A percentile compares a stretch with the other conserved stretches of the same genome.
These are phyloP conservation scores for Yamagishiella unicocca DNA, from an alignment of 139 green algal species.

Conservation along the genomic window DNA sequence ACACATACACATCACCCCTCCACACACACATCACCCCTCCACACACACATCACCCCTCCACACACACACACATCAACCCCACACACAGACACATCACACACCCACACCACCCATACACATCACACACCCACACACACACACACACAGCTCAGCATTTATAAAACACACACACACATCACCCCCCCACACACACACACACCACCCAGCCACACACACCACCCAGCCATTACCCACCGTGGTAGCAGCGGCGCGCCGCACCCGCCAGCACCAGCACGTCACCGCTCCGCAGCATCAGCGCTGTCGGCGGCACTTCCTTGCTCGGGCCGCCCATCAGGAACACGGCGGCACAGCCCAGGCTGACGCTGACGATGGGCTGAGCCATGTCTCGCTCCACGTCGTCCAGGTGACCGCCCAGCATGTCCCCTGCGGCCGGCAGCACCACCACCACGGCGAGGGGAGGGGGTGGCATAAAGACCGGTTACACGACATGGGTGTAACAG, in stretches of 20 bases:
- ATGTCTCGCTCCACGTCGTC: slow-evolving; percentile 91
- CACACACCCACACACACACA: slow-evolving; percentile 9
- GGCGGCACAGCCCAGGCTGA: slow-evolving; percentile 86
- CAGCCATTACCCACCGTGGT: slow-evolving; percentile 67
- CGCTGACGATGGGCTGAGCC: slow-evolving; percentile 84
- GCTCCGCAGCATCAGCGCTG: slow-evolving; percentile 81
- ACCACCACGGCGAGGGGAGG: too few species aligned
- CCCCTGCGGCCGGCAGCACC: too few species aligned
- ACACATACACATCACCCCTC: too few species aligned
- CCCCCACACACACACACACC: background rate
- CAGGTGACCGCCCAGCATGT: slow-evolving; percentile 88
- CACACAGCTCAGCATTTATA: too few species aligned
- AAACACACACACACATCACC: background rate
- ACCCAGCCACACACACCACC: background rate
- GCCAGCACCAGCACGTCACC: slow-evolving; percentile 89
- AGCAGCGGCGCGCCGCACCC: slow-evolving; percentile 76
- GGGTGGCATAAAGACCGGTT: too few species aligned
- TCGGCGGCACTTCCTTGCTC: slow-evolving; percentile 71
- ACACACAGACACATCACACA: background rate
- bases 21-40: background rate
- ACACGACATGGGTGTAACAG: too few species aligned
- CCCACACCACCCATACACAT: background rate
- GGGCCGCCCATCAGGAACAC: slow-evolving; percentile 90
- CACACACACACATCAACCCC: background rate
- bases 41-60: background rate